Percentiles rank a stretch among this genome's conserved stretches.
Conservation (phyloP, 1,284 basidiomycete species). For the Naganishia sp. region DNA sequence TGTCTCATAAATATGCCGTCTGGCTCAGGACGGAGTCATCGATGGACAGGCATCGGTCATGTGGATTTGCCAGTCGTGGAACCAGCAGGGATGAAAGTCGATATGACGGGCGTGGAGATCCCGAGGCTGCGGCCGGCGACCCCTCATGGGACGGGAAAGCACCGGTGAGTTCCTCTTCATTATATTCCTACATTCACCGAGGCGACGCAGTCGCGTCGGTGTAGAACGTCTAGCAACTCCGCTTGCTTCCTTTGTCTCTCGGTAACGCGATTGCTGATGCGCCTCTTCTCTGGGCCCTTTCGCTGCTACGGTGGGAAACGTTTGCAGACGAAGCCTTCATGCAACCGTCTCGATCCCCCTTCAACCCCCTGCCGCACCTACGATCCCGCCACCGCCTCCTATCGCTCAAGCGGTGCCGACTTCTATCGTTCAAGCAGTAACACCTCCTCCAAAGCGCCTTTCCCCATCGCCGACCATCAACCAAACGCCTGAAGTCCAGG, state of each 20-base stretch:
- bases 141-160: constrained; percentile 4
- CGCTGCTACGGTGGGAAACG: not conserved
- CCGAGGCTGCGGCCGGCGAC: not conserved
- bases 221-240: too few relatives aligned
- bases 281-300: not conserved
- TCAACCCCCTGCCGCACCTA: not conserved
- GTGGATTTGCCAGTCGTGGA: not conserved
- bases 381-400: not conserved
- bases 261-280: not conserved
- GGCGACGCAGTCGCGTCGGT: too few relatives aligned
- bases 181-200: not conserved
- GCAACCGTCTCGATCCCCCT: constrained; percentile 22
- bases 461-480: not conserved
- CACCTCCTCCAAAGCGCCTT: not conserved
- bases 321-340: constrained; percentile 4
- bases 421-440: not conserved
- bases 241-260: too few relatives aligned
- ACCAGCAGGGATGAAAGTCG: not conserved
- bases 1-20: too few relatives aligned
- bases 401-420: not conserved
- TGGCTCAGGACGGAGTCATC: not conserved
- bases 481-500: not conserved
- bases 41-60: not conserved
- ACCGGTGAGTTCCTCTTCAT: constrained; percentile 1
- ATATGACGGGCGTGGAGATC: constrained; percentile 5